Base-by-base conservation (phyloP, 2,329 filamentous ascomycete genomes). In the Penicillium capsulatum region DNA sequence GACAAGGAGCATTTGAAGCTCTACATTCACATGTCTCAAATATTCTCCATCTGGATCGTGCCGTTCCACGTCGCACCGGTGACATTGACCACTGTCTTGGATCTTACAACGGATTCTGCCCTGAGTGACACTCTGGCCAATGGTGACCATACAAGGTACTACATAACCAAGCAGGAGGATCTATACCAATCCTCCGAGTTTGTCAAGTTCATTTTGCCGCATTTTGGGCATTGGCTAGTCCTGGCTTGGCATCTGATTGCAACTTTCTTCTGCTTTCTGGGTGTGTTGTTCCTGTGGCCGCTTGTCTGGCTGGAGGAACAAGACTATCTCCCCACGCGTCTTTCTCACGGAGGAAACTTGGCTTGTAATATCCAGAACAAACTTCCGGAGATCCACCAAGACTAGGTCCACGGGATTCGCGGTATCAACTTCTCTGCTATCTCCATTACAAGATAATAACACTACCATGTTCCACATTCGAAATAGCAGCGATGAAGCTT, bases 181-280 rank as follows among this genome's bases (percentile, higher is more conserved):
- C 67, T 90, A 6, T 94, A 94, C 57, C 86, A 91, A 55, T 72
- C 80, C 1, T 82, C 80, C 34, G 83, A 94, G 51, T 83, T 82
- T 47, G 69, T 91, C 45, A 82, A 83, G 53, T 92, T 94, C 57
- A 53, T 90, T 13, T 55, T 76, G 11, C 80, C 83, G 7, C 76
- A 71, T 8, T 74, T 82, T 0, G 80, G 78, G 0, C 64, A 70
- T 6, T 55, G 76, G 16, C 20, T 83, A 2, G 62, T 88, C 1
- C 71, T 77, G 63, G 47, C 73, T 3, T 84, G 77, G 74, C 84
- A 89, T 59, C 66, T 82, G 14, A 71, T 79, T 37, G 79, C 79
- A 3, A 83, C 84, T 0, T 45, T 77, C 3, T 58, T 85, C 3
- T 91, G 84, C 50, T 66, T 85, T 1, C 1, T 84, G 1, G 80